These are phyloP conservation scores for Pterocarpus santalinus DNA, from an alignment of 306 rosid genomes.

Conservation along the genomic window DNA sequence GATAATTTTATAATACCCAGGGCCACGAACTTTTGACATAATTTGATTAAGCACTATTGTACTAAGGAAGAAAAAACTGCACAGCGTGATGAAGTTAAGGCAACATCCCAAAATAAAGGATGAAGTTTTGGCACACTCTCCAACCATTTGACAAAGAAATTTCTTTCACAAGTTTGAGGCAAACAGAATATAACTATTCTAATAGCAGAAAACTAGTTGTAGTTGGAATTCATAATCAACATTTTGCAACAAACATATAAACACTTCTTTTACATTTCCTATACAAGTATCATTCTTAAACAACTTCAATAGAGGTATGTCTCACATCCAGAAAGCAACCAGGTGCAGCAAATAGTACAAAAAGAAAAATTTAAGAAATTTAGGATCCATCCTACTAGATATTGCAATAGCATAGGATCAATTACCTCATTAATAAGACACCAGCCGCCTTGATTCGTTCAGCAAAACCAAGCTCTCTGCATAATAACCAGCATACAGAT, in stretches of 20 bases:
- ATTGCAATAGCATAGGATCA: background rate
- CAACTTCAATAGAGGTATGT: background rate
- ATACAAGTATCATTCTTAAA: background rate
- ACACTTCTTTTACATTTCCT: background rate
- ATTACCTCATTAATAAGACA: slow-evolving; percentile 45
- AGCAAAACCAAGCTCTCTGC: slow-evolving; percentile 50
- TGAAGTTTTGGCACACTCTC: background rate
- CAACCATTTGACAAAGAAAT: background rate
- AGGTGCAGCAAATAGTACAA: too few relatives aligned
- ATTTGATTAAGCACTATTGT: too few relatives aligned
- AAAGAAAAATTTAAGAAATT: background rate
- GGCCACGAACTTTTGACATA: too few relatives aligned
- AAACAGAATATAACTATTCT: slow-evolving; percentile 11
- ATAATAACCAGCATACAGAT: slow-evolving; percentile 39
- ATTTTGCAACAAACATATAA: background rate
- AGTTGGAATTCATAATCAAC: background rate
- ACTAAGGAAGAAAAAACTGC: background rate
- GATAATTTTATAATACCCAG: too few relatives aligned
- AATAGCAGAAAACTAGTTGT: slow-evolving; percentile 1
- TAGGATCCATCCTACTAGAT: background rate
- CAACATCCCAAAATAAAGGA: background rate
- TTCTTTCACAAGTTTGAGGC: background rate
- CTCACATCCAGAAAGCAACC: too few relatives aligned
- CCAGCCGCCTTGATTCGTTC: slow-evolving; percentile 1
- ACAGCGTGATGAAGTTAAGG: background rate